Conservation (phyloP, 2,329 filamentous ascomycete genomes). For the Corniculantispora saksenae region DNA sequence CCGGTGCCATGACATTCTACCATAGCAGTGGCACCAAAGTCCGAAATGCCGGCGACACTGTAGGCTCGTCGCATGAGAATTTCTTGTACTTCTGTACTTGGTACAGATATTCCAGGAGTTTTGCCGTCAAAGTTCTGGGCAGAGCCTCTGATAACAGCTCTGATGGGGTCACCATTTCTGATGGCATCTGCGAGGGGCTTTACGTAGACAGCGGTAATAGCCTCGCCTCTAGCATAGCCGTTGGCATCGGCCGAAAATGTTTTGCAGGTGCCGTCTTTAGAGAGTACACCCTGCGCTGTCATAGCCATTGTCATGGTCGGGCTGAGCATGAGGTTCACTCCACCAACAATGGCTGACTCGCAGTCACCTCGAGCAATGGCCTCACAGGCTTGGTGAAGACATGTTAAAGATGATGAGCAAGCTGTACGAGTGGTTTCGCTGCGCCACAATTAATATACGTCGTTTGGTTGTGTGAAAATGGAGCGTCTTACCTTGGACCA, state of each 20-base stretch:
- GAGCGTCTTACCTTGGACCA: conserved; percentile 39
- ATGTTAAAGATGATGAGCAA: conserved; percentile 35
- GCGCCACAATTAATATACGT: no score
- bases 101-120: conserved; percentile 41
- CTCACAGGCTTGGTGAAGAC: conserved; percentile 35
- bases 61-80: conserved; percentile 42
- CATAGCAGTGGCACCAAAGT: conserved; percentile 28
- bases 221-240: conserved; percentile 51
- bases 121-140: conserved; percentile 41
- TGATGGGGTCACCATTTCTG: conserved; percentile 41
- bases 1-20: conserved; percentile 49
- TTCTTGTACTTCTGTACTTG: conserved; percentile 38
- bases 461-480: no score
- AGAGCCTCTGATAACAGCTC: conserved; percentile 36
- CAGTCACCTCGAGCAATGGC: conserved; percentile 31
- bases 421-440: conserved; percentile 35
- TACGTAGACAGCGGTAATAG: conserved; percentile 40
- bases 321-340: conserved; percentile 34
- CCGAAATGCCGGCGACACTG: conserved; percentile 27
- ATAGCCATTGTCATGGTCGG: conserved; percentile 28
- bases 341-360: conserved; percentile 33
- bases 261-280: conserved; percentile 28
- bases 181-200: conserved; percentile 48
- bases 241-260: conserved; percentile 42
- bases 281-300: conserved; percentile 29